Evolutionary conservation across 148 eudicot genomes (phyloP).

Genomic region (Rhododendron simsii): DNA sequence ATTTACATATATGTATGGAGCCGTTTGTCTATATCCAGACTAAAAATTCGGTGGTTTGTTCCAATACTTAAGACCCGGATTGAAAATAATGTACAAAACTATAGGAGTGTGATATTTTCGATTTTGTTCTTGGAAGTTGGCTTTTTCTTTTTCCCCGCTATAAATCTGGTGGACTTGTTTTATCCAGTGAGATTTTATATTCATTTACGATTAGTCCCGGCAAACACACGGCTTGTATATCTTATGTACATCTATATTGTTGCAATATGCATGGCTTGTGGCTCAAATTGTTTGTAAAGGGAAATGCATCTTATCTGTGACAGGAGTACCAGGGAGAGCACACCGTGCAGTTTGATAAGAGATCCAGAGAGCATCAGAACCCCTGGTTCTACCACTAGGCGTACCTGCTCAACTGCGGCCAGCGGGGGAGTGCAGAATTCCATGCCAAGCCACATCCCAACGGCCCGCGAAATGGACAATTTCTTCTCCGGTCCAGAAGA

Average conservation of each 20-base stretch:
- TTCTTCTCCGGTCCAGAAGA: constrained; percentile 38
- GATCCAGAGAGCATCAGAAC: constrained; percentile 33
- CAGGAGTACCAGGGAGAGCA: constrained; percentile 61
- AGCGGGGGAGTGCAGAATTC: constrained; percentile 16
- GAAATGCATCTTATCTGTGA: constrained; percentile 5
- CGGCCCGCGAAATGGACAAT: constrained; percentile 37
- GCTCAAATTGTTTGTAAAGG: not conserved
- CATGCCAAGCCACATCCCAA: constrained; percentile 26
- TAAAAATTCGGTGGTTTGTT: not conserved
- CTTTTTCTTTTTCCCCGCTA: not conserved
- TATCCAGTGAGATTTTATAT: not conserved
- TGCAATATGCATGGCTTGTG: not conserved
- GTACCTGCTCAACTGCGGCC: constrained; percentile 14
- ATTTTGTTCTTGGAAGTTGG: not conserved
- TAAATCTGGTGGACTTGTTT: not conserved
- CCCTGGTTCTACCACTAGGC: constrained; percentile 42
- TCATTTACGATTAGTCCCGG: not conserved
- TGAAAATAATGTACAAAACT: not conserved
- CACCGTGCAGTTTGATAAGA: constrained; percentile 51
- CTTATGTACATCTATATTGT: not conserved
- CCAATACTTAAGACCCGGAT: not conserved
- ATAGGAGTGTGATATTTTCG: not conserved
- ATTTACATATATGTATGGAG: not conserved
- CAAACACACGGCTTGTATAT: not conserved
- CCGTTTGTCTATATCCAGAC: not conserved